phyloP scores from a whole-genome alignment of 805 yeast species.

The Komagataella phaffii region DNA sequence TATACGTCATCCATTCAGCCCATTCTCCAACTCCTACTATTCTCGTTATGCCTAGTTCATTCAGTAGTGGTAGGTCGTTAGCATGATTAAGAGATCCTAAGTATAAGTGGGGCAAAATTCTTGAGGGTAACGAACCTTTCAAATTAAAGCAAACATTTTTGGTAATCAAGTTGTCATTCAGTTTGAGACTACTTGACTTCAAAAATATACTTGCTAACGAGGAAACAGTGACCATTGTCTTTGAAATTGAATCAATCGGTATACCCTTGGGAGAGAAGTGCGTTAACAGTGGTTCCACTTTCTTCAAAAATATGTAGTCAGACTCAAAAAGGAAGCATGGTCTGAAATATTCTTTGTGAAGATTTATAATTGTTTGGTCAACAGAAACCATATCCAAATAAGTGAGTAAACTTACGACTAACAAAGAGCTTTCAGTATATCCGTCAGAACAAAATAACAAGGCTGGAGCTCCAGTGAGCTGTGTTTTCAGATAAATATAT shows the following conservation, averaged over 20 bases:
- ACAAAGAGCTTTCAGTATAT: conserved; percentile 79
- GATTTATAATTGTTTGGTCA: conserved; percentile 49
- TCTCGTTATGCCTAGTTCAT: conserved; percentile 52
- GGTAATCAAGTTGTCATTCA: background rate
- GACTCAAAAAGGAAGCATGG: conserved; percentile 77
- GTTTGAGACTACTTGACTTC: background rate
- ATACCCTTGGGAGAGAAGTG: conserved; percentile 40
- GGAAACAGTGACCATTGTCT: conserved; percentile 2
- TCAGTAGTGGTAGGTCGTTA: conserved; percentile 47
- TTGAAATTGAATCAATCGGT: conserved; percentile 4
- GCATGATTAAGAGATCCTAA: conserved; percentile 82
- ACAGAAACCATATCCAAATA: conserved; percentile 48
- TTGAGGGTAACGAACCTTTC: conserved; percentile 68
- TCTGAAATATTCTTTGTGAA: conserved; percentile 53
- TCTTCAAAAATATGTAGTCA: conserved; percentile 54
- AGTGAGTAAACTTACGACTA: conserved; percentile 57
- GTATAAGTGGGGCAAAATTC: conserved; percentile 71
- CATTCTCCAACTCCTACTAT: conserved; percentile 82
- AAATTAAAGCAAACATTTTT: conserved; percentile 20
- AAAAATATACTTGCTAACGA: background rate
- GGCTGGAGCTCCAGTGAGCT: conserved; percentile 14
- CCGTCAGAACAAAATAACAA: conserved; percentile 80
- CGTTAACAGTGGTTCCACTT: conserved; percentile 48
- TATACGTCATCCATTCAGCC: conserved; percentile 42
- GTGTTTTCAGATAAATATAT: conserved; percentile 35